These are phyloP conservation scores for Aspergillus neoniger DNA, from an alignment of 2,329 filamentous ascomycete species.

Conservation along the genomic window DNA sequence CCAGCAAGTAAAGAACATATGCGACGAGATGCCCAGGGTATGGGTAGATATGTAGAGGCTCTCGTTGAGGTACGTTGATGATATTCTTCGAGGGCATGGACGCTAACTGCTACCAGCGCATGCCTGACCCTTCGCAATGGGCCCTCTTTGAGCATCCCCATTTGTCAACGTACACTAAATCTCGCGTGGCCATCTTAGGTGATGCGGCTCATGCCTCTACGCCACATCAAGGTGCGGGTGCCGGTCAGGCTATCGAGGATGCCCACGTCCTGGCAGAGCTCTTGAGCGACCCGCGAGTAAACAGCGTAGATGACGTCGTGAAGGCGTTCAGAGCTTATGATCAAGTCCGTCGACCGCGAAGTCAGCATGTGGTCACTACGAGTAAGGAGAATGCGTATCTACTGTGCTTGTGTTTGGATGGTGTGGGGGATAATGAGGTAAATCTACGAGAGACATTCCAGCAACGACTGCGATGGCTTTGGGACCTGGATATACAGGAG, in stretches of 20 bases:
- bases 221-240: slow-evolving; percentile 42
- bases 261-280: slow-evolving; percentile 46
- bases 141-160: slow-evolving; percentile 39
- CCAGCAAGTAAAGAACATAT: slow-evolving; percentile 33
- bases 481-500: slow-evolving; percentile 35
- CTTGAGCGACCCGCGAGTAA: slow-evolving; percentile 44
- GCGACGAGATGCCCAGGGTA: slow-evolving; percentile 27
- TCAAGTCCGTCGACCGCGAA: slow-evolving; percentile 50
- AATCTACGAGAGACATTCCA: slow-evolving; percentile 28
- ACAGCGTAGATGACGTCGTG: slow-evolving; percentile 36
- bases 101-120: background rate
- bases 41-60: slow-evolving; percentile 32
- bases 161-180: slow-evolving; percentile 33
- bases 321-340: slow-evolving; percentile 57
- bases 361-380: slow-evolving; percentile 53
- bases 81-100: fast-evolving
- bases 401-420: slow-evolving; percentile 29
- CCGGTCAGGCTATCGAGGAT: slow-evolving; percentile 44
- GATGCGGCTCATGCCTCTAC: slow-evolving; percentile 45
- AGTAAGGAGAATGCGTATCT: slow-evolving; percentile 49
- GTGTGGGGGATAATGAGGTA: slow-evolving; percentile 29
- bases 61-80: slow-evolving; percentile 29
- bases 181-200: slow-evolving; percentile 35
- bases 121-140: slow-evolving; percentile 33
- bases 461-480: slow-evolving; percentile 35